phyloP scores from a whole-genome alignment of 768 basidiomycete genomes.

The Mycena venus region DNA sequence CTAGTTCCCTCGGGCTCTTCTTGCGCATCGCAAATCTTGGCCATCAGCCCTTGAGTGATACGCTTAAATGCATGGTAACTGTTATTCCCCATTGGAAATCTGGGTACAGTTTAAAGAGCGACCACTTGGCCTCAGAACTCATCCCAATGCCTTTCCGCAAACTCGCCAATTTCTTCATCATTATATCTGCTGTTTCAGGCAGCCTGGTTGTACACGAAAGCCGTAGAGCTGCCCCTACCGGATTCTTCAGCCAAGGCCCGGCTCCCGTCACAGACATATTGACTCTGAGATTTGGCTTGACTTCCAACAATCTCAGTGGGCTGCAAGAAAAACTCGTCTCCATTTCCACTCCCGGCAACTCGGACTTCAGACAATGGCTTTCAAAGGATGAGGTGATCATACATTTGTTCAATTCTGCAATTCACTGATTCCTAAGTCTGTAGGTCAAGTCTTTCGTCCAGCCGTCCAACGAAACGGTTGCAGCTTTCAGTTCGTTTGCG shows the following conservation, averaged over 20 bases:
- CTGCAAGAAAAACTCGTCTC: slow-evolving; percentile 15
- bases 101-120: slow-evolving; percentile 1
- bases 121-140: slow-evolving; percentile 9
- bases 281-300: slow-evolving; percentile 20
- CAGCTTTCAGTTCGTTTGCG: slow-evolving; percentile 17
- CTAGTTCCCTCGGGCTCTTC: slow-evolving; percentile 3
- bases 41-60: slow-evolving; percentile 9
- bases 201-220: slow-evolving; percentile 19
- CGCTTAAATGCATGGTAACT: slow-evolving; percentile 4
- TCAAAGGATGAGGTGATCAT: slow-evolving; percentile 22
- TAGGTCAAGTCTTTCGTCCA: slow-evolving; percentile 21
- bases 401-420: slow-evolving; percentile 1
- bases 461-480: slow-evolving; percentile 17
- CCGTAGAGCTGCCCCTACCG: slow-evolving; percentile 16
- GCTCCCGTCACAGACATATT: slow-evolving; percentile 9
- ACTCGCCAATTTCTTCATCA: slow-evolving; percentile 5
- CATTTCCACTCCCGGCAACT: slow-evolving; percentile 20
- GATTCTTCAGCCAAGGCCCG: slow-evolving; percentile 17
- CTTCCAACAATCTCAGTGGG: slow-evolving; percentile 21
- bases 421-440: neutral
- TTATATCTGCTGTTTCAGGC: slow-evolving; percentile 12
- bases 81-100: slow-evolving; percentile 12
- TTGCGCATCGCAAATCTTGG: slow-evolving; percentile 4
- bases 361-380: slow-evolving; percentile 21
- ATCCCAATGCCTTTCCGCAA: slow-evolving; percentile 7